phyloP scores from a whole-genome alignment of 257 asterid genomes.

The Cynanchum wilfordii region DNA sequence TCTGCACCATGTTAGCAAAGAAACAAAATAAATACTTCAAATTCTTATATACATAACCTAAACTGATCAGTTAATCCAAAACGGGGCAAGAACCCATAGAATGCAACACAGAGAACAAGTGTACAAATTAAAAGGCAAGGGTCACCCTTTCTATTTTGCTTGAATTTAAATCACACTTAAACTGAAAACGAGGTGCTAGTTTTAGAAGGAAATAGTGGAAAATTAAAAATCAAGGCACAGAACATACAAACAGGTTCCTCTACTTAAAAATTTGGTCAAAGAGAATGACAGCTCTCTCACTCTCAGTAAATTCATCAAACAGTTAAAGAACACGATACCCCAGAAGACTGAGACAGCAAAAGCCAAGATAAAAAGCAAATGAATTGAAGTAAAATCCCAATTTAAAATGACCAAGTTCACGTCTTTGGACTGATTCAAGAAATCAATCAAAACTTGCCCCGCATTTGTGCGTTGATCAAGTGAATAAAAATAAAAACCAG shows the following conservation, averaged over 20 bases:
- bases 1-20: conserved; percentile 24
- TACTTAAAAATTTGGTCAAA: background rate
- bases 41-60: background rate
- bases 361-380: background rate
- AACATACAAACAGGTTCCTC: no score
- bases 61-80: background rate
- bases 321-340: background rate
- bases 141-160: background rate
- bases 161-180: background rate
- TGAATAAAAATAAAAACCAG: background rate
- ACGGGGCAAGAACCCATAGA: background rate
- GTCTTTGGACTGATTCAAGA: background rate
- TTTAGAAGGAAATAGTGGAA: background rate
- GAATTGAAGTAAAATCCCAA: background rate
- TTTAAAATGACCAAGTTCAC: background rate
- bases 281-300: background rate
- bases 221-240: background rate
- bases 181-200: background rate
- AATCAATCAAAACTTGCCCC: background rate
- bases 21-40: background rate
- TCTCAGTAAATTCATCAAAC: conserved; percentile 7
- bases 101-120: background rate
- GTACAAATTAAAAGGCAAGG: background rate
- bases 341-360: background rate
- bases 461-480: background rate